Percentiles rank a stretch among this genome's conserved stretches.
phyloP scores from a whole-genome alignment of 2,329 filamentous ascomycete species.

The Incumbomyces delicatus region DNA sequence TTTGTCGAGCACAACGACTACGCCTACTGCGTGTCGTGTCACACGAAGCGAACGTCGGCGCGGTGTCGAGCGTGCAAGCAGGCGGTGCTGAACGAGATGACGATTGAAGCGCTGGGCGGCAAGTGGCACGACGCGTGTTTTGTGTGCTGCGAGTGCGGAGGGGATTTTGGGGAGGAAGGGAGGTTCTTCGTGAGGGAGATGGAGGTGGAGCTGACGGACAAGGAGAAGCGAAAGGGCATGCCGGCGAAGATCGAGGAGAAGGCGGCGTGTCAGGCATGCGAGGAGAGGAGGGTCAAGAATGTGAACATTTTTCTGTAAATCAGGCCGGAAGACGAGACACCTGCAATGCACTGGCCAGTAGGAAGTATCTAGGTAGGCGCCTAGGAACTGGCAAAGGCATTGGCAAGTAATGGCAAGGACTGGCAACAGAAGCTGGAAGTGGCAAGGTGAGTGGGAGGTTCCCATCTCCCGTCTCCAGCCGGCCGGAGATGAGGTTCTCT shows the following conservation, averaged over 20 bases:
- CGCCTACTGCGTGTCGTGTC: conserved; percentile 90
- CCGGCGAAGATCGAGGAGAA: conserved; percentile 37
- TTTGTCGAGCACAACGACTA: conserved; percentile 98
- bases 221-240: conserved; percentile 36
- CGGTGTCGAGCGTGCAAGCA: conserved; percentile 79
- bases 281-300: conserved; percentile 50
- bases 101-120: conserved; percentile 75
- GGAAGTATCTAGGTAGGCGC: too few species aligned
- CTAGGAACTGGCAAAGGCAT: too few species aligned
- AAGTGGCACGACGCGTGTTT: conserved; percentile 96
- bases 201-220: conserved; percentile 34
- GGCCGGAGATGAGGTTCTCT: too few species aligned
- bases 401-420: too few species aligned
- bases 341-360: too few species aligned
- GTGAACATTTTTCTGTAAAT: conserved; percentile 6
- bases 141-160: conserved; percentile 60
- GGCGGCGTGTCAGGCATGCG: conserved; percentile 53
- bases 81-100: conserved; percentile 80
- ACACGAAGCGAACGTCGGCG: conserved; percentile 80
- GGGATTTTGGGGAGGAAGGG: conserved; percentile 49
- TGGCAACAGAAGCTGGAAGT: too few species aligned
- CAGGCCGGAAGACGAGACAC: too few species aligned
- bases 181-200: conserved; percentile 54
- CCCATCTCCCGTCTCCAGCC: too few species aligned
- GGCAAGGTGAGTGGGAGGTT: too few species aligned